These are phyloP conservation scores for Salvia hispanica DNA, from an alignment of 257 asterid genomes.

Conservation along the genomic window DNA sequence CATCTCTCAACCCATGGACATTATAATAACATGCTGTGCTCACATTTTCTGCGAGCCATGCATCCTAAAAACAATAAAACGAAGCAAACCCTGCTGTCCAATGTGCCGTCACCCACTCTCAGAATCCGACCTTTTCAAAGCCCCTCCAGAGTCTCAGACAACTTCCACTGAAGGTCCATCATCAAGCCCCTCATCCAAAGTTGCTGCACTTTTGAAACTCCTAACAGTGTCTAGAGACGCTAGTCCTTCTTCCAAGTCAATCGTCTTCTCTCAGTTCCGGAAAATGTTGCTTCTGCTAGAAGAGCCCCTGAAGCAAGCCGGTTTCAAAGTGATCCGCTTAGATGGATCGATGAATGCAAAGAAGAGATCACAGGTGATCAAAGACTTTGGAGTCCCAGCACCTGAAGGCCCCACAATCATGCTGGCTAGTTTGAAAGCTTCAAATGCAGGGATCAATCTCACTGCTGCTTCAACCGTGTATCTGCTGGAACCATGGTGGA, in stretches of 20 bases:
- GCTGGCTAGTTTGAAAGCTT: constrained; percentile 86
- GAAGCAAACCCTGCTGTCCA: constrained; percentile 67
- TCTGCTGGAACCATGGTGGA: constrained; percentile 97
- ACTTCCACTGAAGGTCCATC: constrained; percentile 27
- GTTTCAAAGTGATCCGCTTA: constrained; percentile 65
- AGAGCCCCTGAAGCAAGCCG: constrained; percentile 61
- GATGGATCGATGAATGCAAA: constrained; percentile 80
- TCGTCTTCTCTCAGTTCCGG: constrained; percentile 80
- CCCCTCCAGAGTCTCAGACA: constrained; percentile 55
- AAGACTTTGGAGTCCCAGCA: constrained; percentile 55
- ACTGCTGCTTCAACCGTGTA: constrained; percentile 82
- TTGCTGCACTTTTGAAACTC: constrained; percentile 59
- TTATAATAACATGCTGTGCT: constrained; percentile 65
- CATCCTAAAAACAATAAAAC: constrained; percentile 66
- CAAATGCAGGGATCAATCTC: constrained; percentile 78
- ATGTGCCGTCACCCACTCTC: constrained; percentile 75
- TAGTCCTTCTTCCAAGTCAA: constrained; percentile 58
- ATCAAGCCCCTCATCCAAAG: constrained; percentile 65
- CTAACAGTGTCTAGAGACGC: constrained; percentile 50
- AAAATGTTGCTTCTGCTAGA: constrained; percentile 76
- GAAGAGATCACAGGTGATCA: constrained; percentile 58
- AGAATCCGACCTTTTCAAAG: constrained; percentile 62
- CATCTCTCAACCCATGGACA: constrained; percentile 61
- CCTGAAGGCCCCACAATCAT: constrained; percentile 73
- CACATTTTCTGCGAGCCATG: constrained; percentile 75